A percentile compares a stretch with the other conserved stretches of the same genome.
These are phyloP conservation scores for Solanum hybrid DNA, from an alignment of 305 asterid species.

Conservation along the genomic window DNA sequence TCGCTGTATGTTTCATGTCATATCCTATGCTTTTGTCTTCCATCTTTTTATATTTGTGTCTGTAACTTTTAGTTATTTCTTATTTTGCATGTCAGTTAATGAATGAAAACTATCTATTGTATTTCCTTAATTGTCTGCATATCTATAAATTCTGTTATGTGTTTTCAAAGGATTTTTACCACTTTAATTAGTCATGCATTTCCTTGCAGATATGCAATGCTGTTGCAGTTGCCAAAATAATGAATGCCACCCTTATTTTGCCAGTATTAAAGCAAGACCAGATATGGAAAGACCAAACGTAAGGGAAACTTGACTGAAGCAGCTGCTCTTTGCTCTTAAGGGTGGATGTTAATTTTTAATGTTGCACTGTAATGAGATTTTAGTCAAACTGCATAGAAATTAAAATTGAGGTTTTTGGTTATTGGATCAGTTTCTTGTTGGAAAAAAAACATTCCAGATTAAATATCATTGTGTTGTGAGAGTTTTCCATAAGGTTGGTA, in stretches of 20 bases:
- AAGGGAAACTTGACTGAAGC: conserved; percentile 32
- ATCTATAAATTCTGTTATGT: neutral
- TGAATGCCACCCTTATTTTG: conserved; percentile 96
- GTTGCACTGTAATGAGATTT: neutral
- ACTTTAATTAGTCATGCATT: conserved; percentile 5
- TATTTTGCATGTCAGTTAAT: neutral
- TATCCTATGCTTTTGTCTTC: neutral
- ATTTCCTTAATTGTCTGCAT: neutral
- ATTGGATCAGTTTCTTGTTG: neutral
- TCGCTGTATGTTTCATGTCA: conserved; percentile 58
- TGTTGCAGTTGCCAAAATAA: conserved; percentile 93
- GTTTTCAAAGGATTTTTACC: neutral
- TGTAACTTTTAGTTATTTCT: neutral
- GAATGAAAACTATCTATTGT: neutral
- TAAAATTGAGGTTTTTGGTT: neutral
- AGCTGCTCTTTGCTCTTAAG: neutral
- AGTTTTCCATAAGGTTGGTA: neutral
- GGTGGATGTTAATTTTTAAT: neutral
- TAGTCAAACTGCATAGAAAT: neutral
- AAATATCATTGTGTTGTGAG: neutral
- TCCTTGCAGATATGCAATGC: conserved; percentile 93
- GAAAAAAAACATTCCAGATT: neutral
- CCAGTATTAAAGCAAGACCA: conserved; percentile 99
- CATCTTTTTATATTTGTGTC: neutral
- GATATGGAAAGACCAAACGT: conserved; percentile 99